A percentile compares a stretch with the other conserved stretches of the same genome.
Conservation (phyloP, 345 rosid genomes). For the Turnera subulata region DNA sequence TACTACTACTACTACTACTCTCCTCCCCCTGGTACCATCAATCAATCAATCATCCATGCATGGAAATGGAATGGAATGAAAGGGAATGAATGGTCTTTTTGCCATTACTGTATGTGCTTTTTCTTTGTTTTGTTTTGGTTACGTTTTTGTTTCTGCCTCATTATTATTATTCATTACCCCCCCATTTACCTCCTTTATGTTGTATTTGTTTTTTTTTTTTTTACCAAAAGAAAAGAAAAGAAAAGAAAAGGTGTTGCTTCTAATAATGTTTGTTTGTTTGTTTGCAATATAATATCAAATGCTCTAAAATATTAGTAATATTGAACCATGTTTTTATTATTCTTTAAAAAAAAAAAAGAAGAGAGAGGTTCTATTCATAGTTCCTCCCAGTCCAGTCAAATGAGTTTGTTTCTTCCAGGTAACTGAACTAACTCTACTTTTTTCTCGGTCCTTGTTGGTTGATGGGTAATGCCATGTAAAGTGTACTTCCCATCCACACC, state of each 20-base stretch:
- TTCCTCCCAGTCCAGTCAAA: not conserved
- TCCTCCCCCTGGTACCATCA: too few species aligned
- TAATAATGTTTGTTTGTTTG: not conserved
- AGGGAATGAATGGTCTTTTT: not conserved
- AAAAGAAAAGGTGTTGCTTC: too few species aligned
- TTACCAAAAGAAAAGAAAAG: not conserved
- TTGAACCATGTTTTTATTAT: not conserved
- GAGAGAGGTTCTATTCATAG: not conserved
- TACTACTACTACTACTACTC: too few species aligned
- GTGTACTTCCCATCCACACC: not conserved
- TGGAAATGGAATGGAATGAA: slow-evolving; percentile 1
- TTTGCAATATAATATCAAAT: not conserved
- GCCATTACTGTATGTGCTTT: too few species aligned
- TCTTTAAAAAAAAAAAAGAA: too few species aligned
- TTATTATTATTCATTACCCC: not conserved
- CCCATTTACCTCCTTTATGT: not conserved
- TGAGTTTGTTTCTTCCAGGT: not conserved
- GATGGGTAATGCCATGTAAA: slow-evolving; percentile 8
- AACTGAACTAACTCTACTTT: slow-evolving; percentile 7
- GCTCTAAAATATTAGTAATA: not conserved
- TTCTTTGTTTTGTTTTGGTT: not conserved
- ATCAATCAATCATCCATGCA: slow-evolving; percentile 15
- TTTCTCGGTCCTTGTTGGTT: not conserved
- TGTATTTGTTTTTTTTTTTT: too few species aligned
- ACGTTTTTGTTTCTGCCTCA: too few species aligned